Base-by-base conservation (phyloP, 345 rosid genomes). In the Adansonia digitata region DNA sequence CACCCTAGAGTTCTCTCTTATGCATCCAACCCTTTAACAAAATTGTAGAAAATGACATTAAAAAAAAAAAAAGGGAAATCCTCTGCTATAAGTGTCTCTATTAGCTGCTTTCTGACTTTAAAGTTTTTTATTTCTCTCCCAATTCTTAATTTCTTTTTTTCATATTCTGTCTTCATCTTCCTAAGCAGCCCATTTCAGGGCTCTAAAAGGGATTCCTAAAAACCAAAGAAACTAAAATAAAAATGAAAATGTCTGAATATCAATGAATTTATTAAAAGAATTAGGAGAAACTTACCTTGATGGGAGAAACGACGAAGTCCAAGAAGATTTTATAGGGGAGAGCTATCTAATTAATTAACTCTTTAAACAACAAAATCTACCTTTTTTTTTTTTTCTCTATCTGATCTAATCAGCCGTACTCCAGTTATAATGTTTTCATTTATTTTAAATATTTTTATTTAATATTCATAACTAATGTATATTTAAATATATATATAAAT, bases 281-380 rank as follows among this genome's bases (percentile, higher is more conserved):
- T n/a, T 20, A 65, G 22, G 3, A 40, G 70, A 65, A 12, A 52
- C 45, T 42, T 51, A 42, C 52, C 35, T 18, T 18, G 53, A 63
- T 35, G 26, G 40, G 29, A 60, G 29, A 66, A 67, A 45, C 40
- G 18, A 66, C 13, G 34, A 42, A 18, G 27, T 42, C 42, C 35
- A 43, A 37, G 48, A 73, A 78, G 52, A 65, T 18, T 51, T 7
- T 27, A 20, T 49, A 22, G 62, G 29, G 48, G 46, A 37, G 15
- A 24, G 5, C 4, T 63, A 73, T 20, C 37, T 17, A 57, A 46
- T 46, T 53, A 43, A 55, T 20, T 39, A 29, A 42, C 15, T 62
- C 57, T 66, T 76, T 66, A 74, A 78, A 74, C 63, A n/a, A 17
- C 53, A 55, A 43, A 35, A 34, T 75, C 57, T 24, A 24, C 60